A percentile compares a stretch with the other conserved stretches of the same genome.
Conservation (phyloP, 768 basidiomycete genomes). For the Clitopilus hobsonii region DNA sequence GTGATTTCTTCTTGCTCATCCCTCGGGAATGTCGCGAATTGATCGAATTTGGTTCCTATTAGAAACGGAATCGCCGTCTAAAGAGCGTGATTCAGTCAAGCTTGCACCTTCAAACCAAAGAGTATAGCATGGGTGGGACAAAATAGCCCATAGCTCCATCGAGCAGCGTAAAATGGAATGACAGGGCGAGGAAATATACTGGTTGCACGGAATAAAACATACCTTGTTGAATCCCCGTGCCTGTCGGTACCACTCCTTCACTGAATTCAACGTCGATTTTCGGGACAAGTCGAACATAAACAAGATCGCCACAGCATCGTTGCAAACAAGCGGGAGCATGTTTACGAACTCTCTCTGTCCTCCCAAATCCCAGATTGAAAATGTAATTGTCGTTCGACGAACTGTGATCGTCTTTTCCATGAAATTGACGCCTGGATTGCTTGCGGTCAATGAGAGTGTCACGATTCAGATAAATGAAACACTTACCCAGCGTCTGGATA, state of each 20-base stretch:
- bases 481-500: slow-evolving; percentile 95
- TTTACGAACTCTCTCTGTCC: slow-evolving; percentile 99
- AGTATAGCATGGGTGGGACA: no score
- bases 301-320: slow-evolving; percentile 98
- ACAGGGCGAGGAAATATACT: neutral
- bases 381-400: slow-evolving; percentile 96
- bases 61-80: slow-evolving; percentile 98
- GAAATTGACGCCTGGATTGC: slow-evolving; percentile 84
- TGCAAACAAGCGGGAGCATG: slow-evolving; percentile 97
- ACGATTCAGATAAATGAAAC: neutral
- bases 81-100: slow-evolving; percentile 2
- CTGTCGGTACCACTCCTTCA: slow-evolving; percentile 99
- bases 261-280: slow-evolving; percentile 95
- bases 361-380: slow-evolving; percentile 98
- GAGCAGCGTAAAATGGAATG: neutral
- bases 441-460: slow-evolving; percentile 3
- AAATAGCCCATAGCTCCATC: no score
- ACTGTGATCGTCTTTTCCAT: slow-evolving; percentile 99
- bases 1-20: slow-evolving; percentile 99
- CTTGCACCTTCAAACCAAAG: no score
- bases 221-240: slow-evolving; percentile 99
- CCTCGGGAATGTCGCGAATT: slow-evolving; percentile 89
- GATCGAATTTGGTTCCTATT: slow-evolving; percentile 98
- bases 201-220: slow-evolving; percentile 14
- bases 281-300: slow-evolving; percentile 99